Evolutionary conservation across 1,139 yeast species (phyloP).

Genomic region (Kluyveromyces marxianus): DNA sequence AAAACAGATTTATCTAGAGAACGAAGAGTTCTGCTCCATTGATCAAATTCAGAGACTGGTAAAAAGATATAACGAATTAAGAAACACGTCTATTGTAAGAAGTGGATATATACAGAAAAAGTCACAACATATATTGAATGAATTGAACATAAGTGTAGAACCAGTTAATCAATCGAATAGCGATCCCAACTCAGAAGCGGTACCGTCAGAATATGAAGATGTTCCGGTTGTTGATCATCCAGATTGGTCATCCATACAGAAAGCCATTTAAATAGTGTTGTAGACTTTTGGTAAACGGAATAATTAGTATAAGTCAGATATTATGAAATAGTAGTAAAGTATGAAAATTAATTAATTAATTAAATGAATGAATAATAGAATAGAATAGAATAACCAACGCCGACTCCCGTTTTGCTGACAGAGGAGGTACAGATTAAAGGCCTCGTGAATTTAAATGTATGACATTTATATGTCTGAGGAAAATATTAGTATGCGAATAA

Average conservation of each 20-base stretch:
- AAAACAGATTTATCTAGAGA: constrained; percentile 20
- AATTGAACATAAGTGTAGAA: neutral
- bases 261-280: neutral
- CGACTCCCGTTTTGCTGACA: no score
- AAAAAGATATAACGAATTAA: constrained; percentile 6
- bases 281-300: no score
- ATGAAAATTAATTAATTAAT: no score
- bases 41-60: constrained; percentile 15
- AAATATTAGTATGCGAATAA: no score
- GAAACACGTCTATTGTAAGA: constrained; percentile 11
- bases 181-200: no score
- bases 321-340: neutral
- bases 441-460: no score
- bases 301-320: no score
- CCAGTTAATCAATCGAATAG: neutral
- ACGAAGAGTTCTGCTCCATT: constrained; percentile 22
- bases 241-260: constrained; percentile 5
- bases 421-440: no score
- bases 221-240: constrained; percentile 5
- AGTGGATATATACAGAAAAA: constrained; percentile 16
- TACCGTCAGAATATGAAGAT: neutral
- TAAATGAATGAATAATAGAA: no score
- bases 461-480: no score
- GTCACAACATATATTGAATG: constrained; percentile 6
- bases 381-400: no score